These are phyloP conservation scores for Collariella sp. DNA, from an alignment of 495 filamentous ascomycete genomes.

Conservation along the genomic window DNA sequence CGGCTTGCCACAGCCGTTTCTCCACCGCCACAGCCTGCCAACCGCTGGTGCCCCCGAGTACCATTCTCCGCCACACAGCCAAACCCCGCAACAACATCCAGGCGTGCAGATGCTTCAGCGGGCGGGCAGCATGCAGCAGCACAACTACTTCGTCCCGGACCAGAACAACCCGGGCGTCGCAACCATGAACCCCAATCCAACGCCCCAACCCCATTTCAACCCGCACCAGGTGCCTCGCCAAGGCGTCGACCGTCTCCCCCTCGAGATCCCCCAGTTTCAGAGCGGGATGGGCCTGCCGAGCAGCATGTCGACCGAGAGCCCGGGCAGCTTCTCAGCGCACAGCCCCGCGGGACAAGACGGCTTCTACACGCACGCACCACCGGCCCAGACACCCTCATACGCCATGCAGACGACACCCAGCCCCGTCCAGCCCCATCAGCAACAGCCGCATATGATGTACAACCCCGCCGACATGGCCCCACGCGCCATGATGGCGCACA, in stretches of 20 bases:
- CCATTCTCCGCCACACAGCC: slow-evolving; percentile 15
- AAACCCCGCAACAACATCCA: slow-evolving; percentile 22
- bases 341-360: slow-evolving; percentile 38
- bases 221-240: slow-evolving; percentile 34
- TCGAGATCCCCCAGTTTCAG: slow-evolving; percentile 37
- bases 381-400: slow-evolving; percentile 32
- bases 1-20: slow-evolving; percentile 30
- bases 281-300: slow-evolving; percentile 26
- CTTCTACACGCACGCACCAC: slow-evolving; percentile 39
- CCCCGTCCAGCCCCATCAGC: slow-evolving; percentile 28
- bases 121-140: slow-evolving; percentile 36
- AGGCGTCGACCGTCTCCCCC: slow-evolving; percentile 31
- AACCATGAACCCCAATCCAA: slow-evolving; percentile 42
- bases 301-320: slow-evolving; percentile 39
- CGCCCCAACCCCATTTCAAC: slow-evolving; percentile 31
- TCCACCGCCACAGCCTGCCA: slow-evolving; percentile 39
- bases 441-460: slow-evolving; percentile 18
- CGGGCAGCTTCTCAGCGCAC: slow-evolving; percentile 43
- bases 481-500: neutral
- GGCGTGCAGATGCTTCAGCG: slow-evolving; percentile 31
- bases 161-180: slow-evolving; percentile 45
- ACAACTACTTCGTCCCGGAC: slow-evolving; percentile 42
- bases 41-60: slow-evolving; percentile 33
- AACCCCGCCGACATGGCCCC: neutral
- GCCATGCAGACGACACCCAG: slow-evolving; percentile 31